These are phyloP conservation scores for Eucalyptus caleyi DNA, from an alignment of 345 rosid species.

Conservation along the genomic window DNA sequence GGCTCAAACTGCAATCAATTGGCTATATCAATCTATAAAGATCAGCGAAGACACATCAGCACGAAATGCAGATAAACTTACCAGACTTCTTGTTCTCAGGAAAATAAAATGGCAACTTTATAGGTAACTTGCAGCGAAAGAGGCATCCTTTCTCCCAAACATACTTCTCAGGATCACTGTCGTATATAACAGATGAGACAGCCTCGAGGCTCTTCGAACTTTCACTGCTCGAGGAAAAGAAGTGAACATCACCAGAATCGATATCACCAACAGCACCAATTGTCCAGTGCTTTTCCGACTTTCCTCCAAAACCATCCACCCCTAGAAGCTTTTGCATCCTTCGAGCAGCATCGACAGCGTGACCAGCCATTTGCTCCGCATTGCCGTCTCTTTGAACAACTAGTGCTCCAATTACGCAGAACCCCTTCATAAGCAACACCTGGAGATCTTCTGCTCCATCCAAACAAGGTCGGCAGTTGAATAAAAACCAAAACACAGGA, in stretches of 20 bases:
- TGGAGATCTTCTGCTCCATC: slow-evolving; percentile 55
- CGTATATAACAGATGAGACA: slow-evolving; percentile 43
- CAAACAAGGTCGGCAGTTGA: background rate
- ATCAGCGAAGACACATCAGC: background rate
- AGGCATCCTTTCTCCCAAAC: slow-evolving; percentile 85
- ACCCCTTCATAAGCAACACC: slow-evolving; percentile 55
- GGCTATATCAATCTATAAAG: background rate
- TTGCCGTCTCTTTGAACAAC: slow-evolving; percentile 29
- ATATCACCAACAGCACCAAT: slow-evolving; percentile 64
- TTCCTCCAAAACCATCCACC: slow-evolving; percentile 14
- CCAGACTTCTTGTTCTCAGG: slow-evolving; percentile 45
- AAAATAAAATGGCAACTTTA: slow-evolving; percentile 54
- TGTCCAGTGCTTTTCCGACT: slow-evolving; percentile 9
- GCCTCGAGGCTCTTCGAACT: slow-evolving; percentile 20
- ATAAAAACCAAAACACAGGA: background rate
- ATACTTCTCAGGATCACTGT: slow-evolving; percentile 43
- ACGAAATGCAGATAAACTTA: background rate
- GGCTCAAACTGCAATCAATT: background rate
- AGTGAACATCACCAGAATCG: slow-evolving; percentile 21
- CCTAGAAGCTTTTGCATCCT: slow-evolving; percentile 36
- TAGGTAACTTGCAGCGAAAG: slow-evolving; percentile 61
- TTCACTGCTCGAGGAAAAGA: slow-evolving; percentile 38
- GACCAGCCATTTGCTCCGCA: slow-evolving; percentile 24
- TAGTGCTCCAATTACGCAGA: slow-evolving; percentile 62
- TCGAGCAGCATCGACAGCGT: slow-evolving; percentile 42